Evolutionary conservation across 495 filamentous ascomycete genomes (phyloP).

Genomic region (Penicillium robsamsonii): DNA sequence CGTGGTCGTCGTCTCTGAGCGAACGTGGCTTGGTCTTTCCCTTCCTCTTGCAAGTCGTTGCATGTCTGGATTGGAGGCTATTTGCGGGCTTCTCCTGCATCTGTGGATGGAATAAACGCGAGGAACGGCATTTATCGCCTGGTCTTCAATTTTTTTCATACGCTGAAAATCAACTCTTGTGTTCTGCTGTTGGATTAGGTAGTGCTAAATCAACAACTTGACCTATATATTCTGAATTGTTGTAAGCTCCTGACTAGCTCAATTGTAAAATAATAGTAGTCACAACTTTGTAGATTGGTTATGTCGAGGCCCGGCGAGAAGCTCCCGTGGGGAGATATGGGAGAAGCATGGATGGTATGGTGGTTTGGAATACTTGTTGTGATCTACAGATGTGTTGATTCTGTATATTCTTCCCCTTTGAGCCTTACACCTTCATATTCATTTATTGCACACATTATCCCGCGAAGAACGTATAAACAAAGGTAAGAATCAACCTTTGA

Average conservation of each 20-base stretch:
- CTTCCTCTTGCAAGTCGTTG: constrained; percentile 30
- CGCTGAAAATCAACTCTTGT: constrained; percentile 37
- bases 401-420: no score
- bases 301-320: constrained; percentile 9
- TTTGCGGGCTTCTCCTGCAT: constrained; percentile 37
- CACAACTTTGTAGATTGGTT: background rate
- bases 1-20: constrained; percentile 98
- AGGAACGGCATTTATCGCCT: constrained; percentile 56
- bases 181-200: constrained; percentile 24
- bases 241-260: background rate
- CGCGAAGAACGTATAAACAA: no score
- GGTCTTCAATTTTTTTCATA: constrained; percentile 53
- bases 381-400: background rate
- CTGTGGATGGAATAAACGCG: constrained; percentile 59
- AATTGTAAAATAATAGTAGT: constrained; percentile 1
- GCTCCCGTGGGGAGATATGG: constrained; percentile 18
- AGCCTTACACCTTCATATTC: no score
- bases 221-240: constrained; percentile 6
- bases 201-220: constrained; percentile 28
- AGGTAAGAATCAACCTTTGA: no score
- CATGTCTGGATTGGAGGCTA: constrained; percentile 39
- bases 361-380: background rate
- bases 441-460: no score
- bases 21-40: constrained; percentile 32
- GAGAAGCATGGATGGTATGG: background rate